Conservation (phyloP, 371 early-diverging fungal genomes). For the Mucor irregularis region DNA sequence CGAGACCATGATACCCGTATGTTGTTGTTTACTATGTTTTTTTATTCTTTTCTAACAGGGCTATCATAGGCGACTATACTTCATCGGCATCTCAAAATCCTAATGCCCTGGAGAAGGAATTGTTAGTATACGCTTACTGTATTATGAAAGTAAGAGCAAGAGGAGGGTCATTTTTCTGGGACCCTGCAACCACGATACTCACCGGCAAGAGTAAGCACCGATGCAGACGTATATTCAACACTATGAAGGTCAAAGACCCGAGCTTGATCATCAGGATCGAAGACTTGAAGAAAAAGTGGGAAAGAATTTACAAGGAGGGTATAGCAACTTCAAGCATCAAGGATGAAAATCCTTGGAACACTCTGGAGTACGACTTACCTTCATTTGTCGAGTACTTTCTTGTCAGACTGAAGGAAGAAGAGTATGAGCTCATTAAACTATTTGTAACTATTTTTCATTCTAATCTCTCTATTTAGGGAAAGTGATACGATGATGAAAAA, state of each 20-base stretch:
- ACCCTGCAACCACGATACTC: conserved; percentile 9
- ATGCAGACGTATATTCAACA: conserved; percentile 5
- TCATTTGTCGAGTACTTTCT: conserved; percentile 19
- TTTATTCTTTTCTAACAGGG: no score
- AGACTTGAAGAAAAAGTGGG: conserved; percentile 8
- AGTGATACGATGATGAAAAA: no score
- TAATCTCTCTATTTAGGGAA: no score
- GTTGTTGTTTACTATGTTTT: no score
- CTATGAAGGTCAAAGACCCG: background rate
- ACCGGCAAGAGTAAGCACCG: background rate
- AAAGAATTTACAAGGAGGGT: conserved; percentile 10
- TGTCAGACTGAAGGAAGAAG: background rate
- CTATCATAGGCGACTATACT: background rate
- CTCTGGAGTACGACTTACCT: conserved; percentile 11
- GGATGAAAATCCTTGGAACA: conserved; percentile 21
- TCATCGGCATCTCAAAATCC: background rate
- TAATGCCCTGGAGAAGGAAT: conserved; percentile 16
- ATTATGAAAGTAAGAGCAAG: conserved; percentile 22
- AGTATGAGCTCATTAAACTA: no score
- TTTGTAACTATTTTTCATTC: no score
- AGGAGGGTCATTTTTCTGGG: conserved; percentile 10
- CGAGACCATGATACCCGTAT: background rate
- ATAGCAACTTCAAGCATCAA: conserved; percentile 4
- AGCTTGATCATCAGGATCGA: background rate
- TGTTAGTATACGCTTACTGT: conserved; percentile 8